These are phyloP conservation scores for Cutaneotrichosporon sp. DNA, from an alignment of 1,284 basidiomycete genomes.

Conservation along the genomic window DNA sequence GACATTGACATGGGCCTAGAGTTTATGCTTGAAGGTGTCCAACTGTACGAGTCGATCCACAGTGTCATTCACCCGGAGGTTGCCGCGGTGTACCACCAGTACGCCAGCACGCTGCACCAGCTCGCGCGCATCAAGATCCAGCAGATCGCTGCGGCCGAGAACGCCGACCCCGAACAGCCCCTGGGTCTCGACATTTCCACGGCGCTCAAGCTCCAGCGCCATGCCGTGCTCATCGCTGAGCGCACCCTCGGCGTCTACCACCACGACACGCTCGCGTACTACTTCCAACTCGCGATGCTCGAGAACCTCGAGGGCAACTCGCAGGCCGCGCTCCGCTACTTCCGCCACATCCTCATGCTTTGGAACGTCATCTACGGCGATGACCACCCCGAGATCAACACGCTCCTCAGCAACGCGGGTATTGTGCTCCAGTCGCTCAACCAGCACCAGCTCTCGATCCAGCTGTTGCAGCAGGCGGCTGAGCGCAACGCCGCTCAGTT, in stretches of 20 bases:
- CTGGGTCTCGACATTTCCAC: slow-evolving; percentile 53
- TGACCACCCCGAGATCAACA: slow-evolving; percentile 57
- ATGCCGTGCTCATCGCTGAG: slow-evolving; percentile 60
- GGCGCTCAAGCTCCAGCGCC: slow-evolving; percentile 58
- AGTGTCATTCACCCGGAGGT: slow-evolving; percentile 61
- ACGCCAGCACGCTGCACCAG: slow-evolving; percentile 56
- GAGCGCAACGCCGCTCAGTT: slow-evolving; percentile 40
- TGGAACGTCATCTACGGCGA: slow-evolving; percentile 59
- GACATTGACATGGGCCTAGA: slow-evolving; percentile 57
- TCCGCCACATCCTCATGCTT: slow-evolving; percentile 57
- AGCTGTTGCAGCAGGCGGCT: slow-evolving; percentile 45
- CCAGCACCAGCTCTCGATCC: slow-evolving; percentile 46
- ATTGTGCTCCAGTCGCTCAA: slow-evolving; percentile 50
- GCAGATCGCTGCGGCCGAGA: slow-evolving; percentile 43
- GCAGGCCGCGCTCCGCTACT: slow-evolving; percentile 55
- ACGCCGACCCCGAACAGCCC: slow-evolving; percentile 46
- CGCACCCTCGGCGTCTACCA: slow-evolving; percentile 59
- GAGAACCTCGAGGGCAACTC: slow-evolving; percentile 55
- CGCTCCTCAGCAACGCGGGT: slow-evolving; percentile 53
- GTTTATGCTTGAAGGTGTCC: slow-evolving; percentile 59
- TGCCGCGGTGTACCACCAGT: slow-evolving; percentile 57
- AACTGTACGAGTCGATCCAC: slow-evolving; percentile 60
- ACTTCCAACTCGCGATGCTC: slow-evolving; percentile 60
- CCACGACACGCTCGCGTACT: slow-evolving; percentile 58
- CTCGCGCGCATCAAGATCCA: slow-evolving; percentile 52